Evolutionary conservation across 805 yeast genomes (phyloP), one percentile per base, ranked within the genome.

Genomic region (Wickerhamomyces chambardii): DNA sequence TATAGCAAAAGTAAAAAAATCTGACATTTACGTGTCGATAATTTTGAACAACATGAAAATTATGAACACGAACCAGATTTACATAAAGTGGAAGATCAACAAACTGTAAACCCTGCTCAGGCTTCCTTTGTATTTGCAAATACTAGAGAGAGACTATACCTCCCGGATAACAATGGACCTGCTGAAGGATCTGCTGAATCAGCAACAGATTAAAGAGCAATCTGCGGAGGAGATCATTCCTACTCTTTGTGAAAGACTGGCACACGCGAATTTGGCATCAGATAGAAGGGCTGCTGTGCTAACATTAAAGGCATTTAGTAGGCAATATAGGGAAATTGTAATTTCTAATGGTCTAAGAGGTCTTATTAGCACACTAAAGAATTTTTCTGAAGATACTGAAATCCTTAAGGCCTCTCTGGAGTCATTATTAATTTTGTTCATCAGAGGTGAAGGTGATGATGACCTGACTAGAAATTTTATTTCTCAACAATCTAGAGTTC

Each of bases 241-340:
- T 6, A 85, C 92, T 5, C 65, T 92, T 30, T 84, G 95, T 46
- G 95, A 94, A 53, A 66, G 97, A 29, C 70, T 90, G 36, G 74
- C 78, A 30, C 86, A 92, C 59, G 79, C 97, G 4, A 80, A 82
- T 0, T 58, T 84, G 42, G 68, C 92, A 3, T 76, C 83, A 21
- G 98, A 92, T 58, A 68, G 97, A 42, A 64, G 95, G 36, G 90
- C 96, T 2, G 97, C 97, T 0, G 84, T 90, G 4, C 66, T 90
- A 27, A 90, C 95, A 0, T 64, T 92, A 42, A 89, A 90, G 52
- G 84, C 94, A 29, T 87, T 86, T 54, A 76, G 94, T 40, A 68
- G 97, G 37, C 85, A 86, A 47, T 86, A 81, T 54, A 64, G 98
- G 41, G 99, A 92, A 56, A 66, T 80, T 2, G 97, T 92, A 2